Evolutionary conservation across 257 asterid species (phyloP), one percentile per base, ranked within the genome.

Genomic region (Rehmannia glutinosa): DNA sequence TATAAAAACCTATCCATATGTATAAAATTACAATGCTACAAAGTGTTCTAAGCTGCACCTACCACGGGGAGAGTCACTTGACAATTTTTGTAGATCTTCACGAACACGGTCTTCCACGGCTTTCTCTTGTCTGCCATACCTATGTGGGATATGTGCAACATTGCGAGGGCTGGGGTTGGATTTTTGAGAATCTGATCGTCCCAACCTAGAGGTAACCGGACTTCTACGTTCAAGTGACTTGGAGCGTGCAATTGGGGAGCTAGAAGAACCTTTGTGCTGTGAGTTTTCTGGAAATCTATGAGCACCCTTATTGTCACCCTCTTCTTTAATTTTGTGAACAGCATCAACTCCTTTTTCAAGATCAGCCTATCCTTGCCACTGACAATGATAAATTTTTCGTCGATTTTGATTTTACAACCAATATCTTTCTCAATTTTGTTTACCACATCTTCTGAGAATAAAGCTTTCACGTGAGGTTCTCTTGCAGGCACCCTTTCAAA

Each of bases 281-380:
- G 76, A 80, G 51, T 82, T 91, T 54, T 88, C 96, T 65, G 82
- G 72, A 53, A 85, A 71, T 70, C 85, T 90, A 64, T 75, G 79
- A 52, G 72, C 82, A 66, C 78, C 85, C 83, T 83, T 86, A 67
- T 62, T 75, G 69, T 81, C 91, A 65, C 82, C 86, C 58, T 82
- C 95, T 74, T 85, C 95, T 72, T 86, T 94, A 62, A 88, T 75
- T 80, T 84, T 91, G 74, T 91, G 97, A 69, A 94, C 97, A 64
- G 97, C 90, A 56, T 91, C 96, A 43, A 94, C 93, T 25, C 99
- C 99, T 74, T 85, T 94, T 77, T 87, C 80, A 94, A 56, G 65
- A 91, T 82, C 72, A 94, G 80, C 82, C 97, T 87, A 77, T 94
- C 99, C 87, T 91, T 94, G 42, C 99, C 97, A 61, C 97, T 94